Evolutionary conservation across 192 early-diverging fungal species (phyloP).

Genomic region (Coemansia sp.): DNA sequence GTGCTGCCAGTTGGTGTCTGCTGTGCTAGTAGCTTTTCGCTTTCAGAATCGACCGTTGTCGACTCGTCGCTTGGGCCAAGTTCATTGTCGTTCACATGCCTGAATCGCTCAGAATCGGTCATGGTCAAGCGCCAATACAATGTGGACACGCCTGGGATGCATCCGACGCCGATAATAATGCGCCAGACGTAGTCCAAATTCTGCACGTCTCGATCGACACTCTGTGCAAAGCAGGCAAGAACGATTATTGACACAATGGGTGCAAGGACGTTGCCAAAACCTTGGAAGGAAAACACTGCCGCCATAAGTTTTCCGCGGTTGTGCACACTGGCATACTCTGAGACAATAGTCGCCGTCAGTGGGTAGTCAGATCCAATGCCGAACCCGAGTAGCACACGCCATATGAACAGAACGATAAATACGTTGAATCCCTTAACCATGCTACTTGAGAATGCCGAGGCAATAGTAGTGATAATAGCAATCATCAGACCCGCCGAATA

Average conservation of each 20-base stretch:
- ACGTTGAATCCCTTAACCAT: conserved; percentile 67
- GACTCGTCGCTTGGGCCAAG: not conserved
- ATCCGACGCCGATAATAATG: conserved; percentile 79
- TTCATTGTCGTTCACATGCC: conserved; percentile 27
- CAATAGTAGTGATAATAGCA: conserved; percentile 82
- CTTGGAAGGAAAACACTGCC: conserved; percentile 91
- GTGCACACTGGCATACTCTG: conserved; percentile 80
- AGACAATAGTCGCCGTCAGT: conserved; percentile 86
- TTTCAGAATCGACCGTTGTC: conserved; percentile 22
- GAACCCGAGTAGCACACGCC: conserved; percentile 88
- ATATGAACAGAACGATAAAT: conserved; percentile 72
- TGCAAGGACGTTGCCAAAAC: conserved; percentile 82
- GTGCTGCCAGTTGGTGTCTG: not conserved
- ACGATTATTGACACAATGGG: conserved; percentile 72
- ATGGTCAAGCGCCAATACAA: conserved; percentile 91
- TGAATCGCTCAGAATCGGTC: conserved; percentile 88
- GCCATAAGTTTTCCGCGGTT: conserved; percentile 88
- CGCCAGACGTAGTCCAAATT: conserved; percentile 90
- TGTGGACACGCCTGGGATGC: conserved; percentile 78
- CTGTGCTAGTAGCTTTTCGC: conserved; percentile 52
- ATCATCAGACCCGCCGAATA: conserved; percentile 89
- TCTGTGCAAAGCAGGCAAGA: conserved; percentile 66
- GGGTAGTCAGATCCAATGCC: conserved; percentile 96
- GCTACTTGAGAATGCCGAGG: conserved; percentile 71
- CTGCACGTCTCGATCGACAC: conserved; percentile 62